Conservation (phyloP, 306 rosid species). For the Cicer chorassanicum region DNA sequence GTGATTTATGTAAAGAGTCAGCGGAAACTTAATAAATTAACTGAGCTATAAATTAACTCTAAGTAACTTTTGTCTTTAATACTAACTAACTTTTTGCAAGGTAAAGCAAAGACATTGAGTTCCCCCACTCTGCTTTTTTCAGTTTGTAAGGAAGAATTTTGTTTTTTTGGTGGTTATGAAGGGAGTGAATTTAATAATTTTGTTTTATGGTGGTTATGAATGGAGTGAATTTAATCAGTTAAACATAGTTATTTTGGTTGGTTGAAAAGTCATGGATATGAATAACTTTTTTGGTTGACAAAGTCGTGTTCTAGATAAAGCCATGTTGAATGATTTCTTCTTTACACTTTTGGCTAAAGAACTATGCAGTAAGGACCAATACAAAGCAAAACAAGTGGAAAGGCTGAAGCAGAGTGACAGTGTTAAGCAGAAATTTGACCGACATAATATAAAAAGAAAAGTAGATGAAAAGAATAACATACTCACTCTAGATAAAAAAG, state of each 20-base stretch:
- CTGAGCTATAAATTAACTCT: no score
- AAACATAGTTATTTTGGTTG: conserved; percentile 26
- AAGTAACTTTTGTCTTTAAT: no score
- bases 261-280: conserved; percentile 41
- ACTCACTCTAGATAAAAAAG: neutral
- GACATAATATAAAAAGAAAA: no score
- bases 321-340: conserved; percentile 28
- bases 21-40: no score
- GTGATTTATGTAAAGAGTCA: no score
- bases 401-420: neutral
- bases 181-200: neutral
- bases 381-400: conserved; percentile 45
- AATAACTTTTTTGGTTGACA: conserved; percentile 36
- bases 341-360: conserved; percentile 38
- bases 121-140: conserved; percentile 38
- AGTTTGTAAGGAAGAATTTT: conserved; percentile 31
- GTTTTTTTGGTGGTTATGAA: conserved; percentile 11
- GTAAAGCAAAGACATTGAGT: conserved; percentile 47
- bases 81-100: neutral
- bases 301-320: conserved; percentile 42
- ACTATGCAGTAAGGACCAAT: conserved; percentile 18
- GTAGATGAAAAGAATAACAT: neutral
- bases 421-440: no score
- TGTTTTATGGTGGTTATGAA: conserved; percentile 16
- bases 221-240: conserved; percentile 16